Evolutionary conservation across 2,329 filamentous ascomycete genomes (phyloP).

Genomic region (Monilinia polystroma): DNA sequence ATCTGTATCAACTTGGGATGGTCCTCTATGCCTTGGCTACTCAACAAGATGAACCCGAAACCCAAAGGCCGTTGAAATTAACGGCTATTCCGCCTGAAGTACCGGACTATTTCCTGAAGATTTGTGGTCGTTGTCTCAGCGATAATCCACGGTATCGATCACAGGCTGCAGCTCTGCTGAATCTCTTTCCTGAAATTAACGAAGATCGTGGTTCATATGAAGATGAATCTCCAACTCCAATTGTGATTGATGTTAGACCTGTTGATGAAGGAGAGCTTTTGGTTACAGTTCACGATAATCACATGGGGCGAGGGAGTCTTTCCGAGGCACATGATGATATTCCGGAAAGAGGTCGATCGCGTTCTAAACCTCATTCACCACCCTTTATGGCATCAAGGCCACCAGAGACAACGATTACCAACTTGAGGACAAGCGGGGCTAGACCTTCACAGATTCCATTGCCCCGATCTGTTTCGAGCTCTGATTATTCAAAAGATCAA

Average conservation of each 20-base stretch:
- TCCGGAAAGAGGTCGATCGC: slow-evolving; percentile 38
- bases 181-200: slow-evolving; percentile 59
- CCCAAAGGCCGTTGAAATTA: slow-evolving; percentile 67
- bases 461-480: slow-evolving; percentile 26
- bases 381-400: slow-evolving; percentile 13
- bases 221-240: slow-evolving; percentile 28
- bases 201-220: slow-evolving; percentile 28
- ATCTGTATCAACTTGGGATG: slow-evolving; percentile 96
- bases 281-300: slow-evolving; percentile 20
- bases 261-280: slow-evolving; percentile 21
- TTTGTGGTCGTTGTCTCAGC: slow-evolving; percentile 70
- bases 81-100: slow-evolving; percentile 57
- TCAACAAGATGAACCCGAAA: slow-evolving; percentile 86
- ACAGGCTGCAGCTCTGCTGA: slow-evolving; percentile 70
- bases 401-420: not conserved
- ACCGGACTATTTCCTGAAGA: slow-evolving; percentile 79
- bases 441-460: slow-evolving; percentile 22
- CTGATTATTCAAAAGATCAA: slow-evolving; percentile 25
- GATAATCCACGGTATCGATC: slow-evolving; percentile 69
- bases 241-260: slow-evolving; percentile 37
- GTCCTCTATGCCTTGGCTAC: slow-evolving; percentile 86
- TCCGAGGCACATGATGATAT: slow-evolving; percentile 26
- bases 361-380: slow-evolving; percentile 29
- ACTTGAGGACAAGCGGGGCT: not conserved
- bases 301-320: slow-evolving; percentile 1